Percentiles rank a stretch among this genome's conserved stretches.
phyloP scores from a whole-genome alignment of 176 grass and related monocot genomes.

The Areca catechu region DNA sequence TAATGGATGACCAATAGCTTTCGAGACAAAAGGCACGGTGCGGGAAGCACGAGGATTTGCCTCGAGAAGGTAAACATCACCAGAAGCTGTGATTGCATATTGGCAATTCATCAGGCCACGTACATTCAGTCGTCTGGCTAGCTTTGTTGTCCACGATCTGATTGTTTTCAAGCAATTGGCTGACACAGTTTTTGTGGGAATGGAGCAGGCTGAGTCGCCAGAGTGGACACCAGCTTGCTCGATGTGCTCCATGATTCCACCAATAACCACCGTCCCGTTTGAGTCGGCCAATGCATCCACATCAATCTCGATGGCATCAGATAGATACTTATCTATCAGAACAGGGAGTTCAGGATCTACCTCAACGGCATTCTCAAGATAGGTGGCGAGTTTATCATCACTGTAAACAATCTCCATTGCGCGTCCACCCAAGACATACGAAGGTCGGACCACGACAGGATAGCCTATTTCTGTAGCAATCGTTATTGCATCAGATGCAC shows the following conservation, averaged over 20 bases:
- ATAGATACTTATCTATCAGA: slow-evolving; percentile 85
- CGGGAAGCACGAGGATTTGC: slow-evolving; percentile 89
- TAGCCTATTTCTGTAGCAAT: slow-evolving; percentile 85
- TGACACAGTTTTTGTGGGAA: slow-evolving; percentile 93
- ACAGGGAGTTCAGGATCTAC: slow-evolving; percentile 90
- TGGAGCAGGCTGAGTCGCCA: slow-evolving; percentile 91
- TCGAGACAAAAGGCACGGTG: slow-evolving; percentile 96
- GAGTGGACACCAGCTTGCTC: slow-evolving; percentile 97
- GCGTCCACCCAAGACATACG: slow-evolving; percentile 92
- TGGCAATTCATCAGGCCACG: slow-evolving; percentile 99
- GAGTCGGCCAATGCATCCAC: slow-evolving; percentile 81
- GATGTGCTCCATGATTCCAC: slow-evolving; percentile 99
- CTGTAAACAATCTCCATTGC: slow-evolving; percentile 98
- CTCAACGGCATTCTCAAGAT: slow-evolving; percentile 90
- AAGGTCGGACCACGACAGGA: slow-evolving; percentile 93
- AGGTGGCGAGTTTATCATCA: slow-evolving; percentile 80
- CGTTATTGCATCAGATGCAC: slow-evolving; percentile 70
- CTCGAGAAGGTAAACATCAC: slow-evolving; percentile 86
- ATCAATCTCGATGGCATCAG: slow-evolving; percentile 97
- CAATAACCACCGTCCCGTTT: slow-evolving; percentile 85
- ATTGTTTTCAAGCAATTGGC: slow-evolving; percentile 56
- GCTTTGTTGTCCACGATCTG: slow-evolving; percentile 73
- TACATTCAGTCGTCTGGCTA: slow-evolving; percentile 72
- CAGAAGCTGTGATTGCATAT: slow-evolving; percentile 84
- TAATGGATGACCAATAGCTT: slow-evolving; percentile 93